Percentiles rank a stretch among this genome's conserved stretches.
phyloP scores from a whole-genome alignment of 257 asterid genomes.

The Apocynum venetum region DNA sequence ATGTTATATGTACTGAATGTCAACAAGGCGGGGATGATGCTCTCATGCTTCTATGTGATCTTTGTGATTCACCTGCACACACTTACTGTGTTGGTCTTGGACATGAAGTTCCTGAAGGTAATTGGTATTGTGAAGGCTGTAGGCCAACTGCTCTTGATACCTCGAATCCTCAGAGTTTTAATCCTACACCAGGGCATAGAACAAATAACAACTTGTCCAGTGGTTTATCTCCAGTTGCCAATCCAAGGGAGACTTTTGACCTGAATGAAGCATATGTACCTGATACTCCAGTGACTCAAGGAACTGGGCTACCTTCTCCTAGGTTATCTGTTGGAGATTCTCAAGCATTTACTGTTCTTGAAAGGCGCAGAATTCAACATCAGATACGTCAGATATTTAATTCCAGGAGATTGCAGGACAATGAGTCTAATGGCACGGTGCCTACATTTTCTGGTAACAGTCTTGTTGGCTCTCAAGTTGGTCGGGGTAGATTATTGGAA shows the following conservation, averaged over 20 bases:
- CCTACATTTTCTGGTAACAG: constrained; percentile 30
- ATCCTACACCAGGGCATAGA: constrained; percentile 44
- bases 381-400: constrained; percentile 55
- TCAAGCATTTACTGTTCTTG: constrained; percentile 56
- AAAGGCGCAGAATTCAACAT: constrained; percentile 66
- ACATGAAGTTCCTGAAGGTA: constrained; percentile 87
- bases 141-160: constrained; percentile 67
- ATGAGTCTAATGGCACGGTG: constrained; percentile 22
- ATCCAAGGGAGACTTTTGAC: constrained; percentile 57
- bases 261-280: constrained; percentile 77
- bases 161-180: constrained; percentile 36
- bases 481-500: constrained; percentile 31
- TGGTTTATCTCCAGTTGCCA: constrained; percentile 46
- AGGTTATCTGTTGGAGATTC: constrained; percentile 40
- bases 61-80: constrained; percentile 86
- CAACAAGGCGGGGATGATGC: constrained; percentile 82
- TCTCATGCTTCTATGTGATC: constrained; percentile 84
- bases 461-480: constrained; percentile 42
- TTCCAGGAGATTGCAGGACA: constrained; percentile 46
- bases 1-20: constrained; percentile 71
- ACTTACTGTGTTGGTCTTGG: constrained; percentile 88
- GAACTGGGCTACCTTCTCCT: constrained; percentile 40
- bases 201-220: constrained; percentile 30
- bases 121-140: constrained; percentile 95
- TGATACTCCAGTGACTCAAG: constrained; percentile 57